Base-by-base conservation (phyloP, 305 asterid species). In the Rubia tinctorum region DNA sequence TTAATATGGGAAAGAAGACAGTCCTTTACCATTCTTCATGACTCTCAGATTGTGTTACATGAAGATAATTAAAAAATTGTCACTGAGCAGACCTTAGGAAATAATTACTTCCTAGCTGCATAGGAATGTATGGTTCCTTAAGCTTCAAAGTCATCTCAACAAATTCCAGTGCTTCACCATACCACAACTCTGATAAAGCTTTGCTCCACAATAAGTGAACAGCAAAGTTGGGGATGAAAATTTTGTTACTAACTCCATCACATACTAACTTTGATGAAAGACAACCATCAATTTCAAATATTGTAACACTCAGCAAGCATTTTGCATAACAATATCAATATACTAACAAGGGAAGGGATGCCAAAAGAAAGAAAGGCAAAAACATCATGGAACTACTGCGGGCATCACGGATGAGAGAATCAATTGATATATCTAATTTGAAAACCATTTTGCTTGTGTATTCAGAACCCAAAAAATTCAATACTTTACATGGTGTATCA, bases 241-340 rank as follows among this genome's bases (percentile, higher is more conserved):
- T 20, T 59, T 0, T 13, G 34, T 17, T 34, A 22, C 47, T 3
- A 37, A 37, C 14, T 34, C 68, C 68, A 62, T 62, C 43, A 37
- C 45, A 37, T 64, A n/a, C 9, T 63, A 64, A 15, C 47, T 64
- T 64, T 64, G 47, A 62, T 30, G 47, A 34, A 34, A 64, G 68
- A 37, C 47, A 37, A 64, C 45, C 23, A 37, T 37, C 43, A 43
- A 39, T 65, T 39, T 65, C 14, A 65, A 0, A 40, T n/a, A 17
- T 7, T 37, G 45, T 37, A 18, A n/a, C 22, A 44, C 30, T 3
- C 44, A 65, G 5, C 68, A 65, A 65, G 25, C 18, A 17, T 64
- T 37, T 64, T 37, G 47, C 69, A 64, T 22, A 65, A 65, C 39
- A 17, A n/a, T 37, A 17, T 5, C 51, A 65, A 65, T 18, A n/a